These are phyloP conservation scores for Neltuma alba DNA, from an alignment of 306 rosid genomes.

Conservation along the genomic window DNA sequence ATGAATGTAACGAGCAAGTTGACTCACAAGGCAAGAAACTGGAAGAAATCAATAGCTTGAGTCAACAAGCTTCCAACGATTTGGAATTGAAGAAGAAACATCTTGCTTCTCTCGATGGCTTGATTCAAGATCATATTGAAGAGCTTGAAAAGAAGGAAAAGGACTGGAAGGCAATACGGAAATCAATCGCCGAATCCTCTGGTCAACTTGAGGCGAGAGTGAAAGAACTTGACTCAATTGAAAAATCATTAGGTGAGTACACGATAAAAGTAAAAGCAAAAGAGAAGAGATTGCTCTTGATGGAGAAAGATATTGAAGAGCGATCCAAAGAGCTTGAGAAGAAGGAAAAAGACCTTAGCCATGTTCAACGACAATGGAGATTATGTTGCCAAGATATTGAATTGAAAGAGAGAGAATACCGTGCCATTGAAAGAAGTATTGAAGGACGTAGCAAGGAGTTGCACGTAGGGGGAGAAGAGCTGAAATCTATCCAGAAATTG, in stretches of 20 bases:
- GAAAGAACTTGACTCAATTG: slow-evolving; percentile 34
- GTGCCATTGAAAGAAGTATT: slow-evolving; percentile 12
- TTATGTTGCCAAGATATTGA: slow-evolving; percentile 27
- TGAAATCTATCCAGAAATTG: slow-evolving; percentile 27
- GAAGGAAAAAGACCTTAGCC: slow-evolving; percentile 40
- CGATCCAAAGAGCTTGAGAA: slow-evolving; percentile 38
- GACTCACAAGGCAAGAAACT: slow-evolving; percentile 20
- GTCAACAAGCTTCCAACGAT: slow-evolving; percentile 30
- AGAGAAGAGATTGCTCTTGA: slow-evolving; percentile 16
- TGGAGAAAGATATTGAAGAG: slow-evolving; percentile 27
- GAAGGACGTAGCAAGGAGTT: slow-evolving; percentile 34
- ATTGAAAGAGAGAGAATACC: slow-evolving; percentile 34
- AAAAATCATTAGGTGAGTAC: slow-evolving; percentile 9
- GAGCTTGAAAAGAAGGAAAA: slow-evolving; percentile 43
- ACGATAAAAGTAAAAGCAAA: background rate
- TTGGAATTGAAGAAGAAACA: slow-evolving; percentile 5
- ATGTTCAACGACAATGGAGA: slow-evolving; percentile 20
- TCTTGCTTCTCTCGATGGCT: slow-evolving; percentile 10
- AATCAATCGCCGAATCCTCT: slow-evolving; percentile 30
- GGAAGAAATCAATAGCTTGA: slow-evolving; percentile 11
- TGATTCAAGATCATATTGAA: slow-evolving; percentile 38
- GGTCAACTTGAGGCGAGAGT: slow-evolving; percentile 28
- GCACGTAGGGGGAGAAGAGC: slow-evolving; percentile 23
- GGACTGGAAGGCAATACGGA: slow-evolving; percentile 12
- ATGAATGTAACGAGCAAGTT: slow-evolving; percentile 1